These are phyloP conservation scores for Erigeron philadelphicus DNA, from an alignment of 140 eudicot species.

Conservation along the genomic window DNA sequence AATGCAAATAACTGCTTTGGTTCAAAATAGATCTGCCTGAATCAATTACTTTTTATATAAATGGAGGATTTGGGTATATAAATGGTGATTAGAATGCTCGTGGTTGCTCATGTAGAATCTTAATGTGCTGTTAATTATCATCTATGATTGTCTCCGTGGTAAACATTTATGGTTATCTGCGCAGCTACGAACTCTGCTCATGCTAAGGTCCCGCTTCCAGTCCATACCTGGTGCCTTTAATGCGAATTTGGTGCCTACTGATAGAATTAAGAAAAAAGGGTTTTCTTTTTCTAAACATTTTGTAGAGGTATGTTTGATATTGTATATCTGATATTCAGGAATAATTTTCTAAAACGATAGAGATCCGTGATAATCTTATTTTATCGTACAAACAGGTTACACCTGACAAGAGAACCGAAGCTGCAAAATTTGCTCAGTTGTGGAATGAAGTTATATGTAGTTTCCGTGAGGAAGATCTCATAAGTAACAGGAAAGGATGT, in stretches of 20 bases:
- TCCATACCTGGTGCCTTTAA: constrained; percentile 97
- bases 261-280: constrained; percentile 48
- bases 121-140: background rate
- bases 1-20: no score
- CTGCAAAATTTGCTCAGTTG: constrained; percentile 88
- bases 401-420: constrained; percentile 80
- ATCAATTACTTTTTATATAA: no score
- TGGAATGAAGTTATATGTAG: constrained; percentile 92
- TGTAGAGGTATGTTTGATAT: constrained; percentile 46
- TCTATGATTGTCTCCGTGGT: constrained; percentile 16
- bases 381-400: constrained; percentile 41
- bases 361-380: constrained; percentile 18
- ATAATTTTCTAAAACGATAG: background rate
- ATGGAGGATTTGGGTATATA: no score
- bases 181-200: constrained; percentile 88
- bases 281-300: constrained; percentile 70
- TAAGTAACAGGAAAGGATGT: constrained; percentile 84
- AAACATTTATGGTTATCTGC: constrained; percentile 22
- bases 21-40: no score
- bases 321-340: constrained; percentile 5
- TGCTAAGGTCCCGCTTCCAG: constrained; percentile 92
- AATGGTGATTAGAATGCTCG: background rate
- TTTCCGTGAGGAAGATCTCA: constrained; percentile 95
- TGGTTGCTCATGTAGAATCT: background rate
- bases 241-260: constrained; percentile 74